Evolutionary conservation across 2,329 filamentous ascomycete species (phyloP), one percentile per base, ranked within the genome.

Genomic region (Aureobasidium pullulans): DNA sequence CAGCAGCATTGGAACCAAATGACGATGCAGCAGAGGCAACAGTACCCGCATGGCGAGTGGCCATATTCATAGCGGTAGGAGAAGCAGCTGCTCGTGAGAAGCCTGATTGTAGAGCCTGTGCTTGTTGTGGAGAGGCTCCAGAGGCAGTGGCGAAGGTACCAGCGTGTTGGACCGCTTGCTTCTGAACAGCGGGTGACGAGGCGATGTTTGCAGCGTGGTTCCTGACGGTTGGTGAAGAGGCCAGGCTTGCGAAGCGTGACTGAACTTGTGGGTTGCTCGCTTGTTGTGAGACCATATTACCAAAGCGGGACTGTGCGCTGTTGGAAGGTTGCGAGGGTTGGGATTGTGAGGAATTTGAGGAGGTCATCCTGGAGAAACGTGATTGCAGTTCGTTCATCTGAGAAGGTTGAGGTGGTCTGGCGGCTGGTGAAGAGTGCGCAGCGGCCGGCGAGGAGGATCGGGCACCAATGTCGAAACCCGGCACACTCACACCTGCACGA

Each of bases 401-500:
- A 34, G 74, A 67, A 40, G 68, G 57, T 66, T 70, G 61, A 65
- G 69, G 31, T 64, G 64, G 37, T 68, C 67, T 43, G 77, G 62
- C 73, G 75, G 64, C 58, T n/a, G 60, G 31, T 6, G 46, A 23
- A 8, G 44, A n/a, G 13, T 43, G 70, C 70, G 61, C 69, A 23
- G 61, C 34, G 6, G 43, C 40, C 3, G 52, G 48, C n/a, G 54
- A 54, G 31, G 52, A 70, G n/a, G 66, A 66, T 60, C 64, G 73
- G 48, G 68, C 70, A 3, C 84, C 85, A 62, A 96, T 95, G 5
- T 88, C 88, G 4, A 96, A 77, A 0, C 82, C 87, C 0, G 90
- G 87, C 0, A 96, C 89, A 0, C 86, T 88, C 6, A 96, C 79
- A 1, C 91, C 91, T 1, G 89, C 86, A 39, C 84, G 81, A 10